Conservation (phyloP, 805 yeast genomes). For the Candida loeiensis region DNA sequence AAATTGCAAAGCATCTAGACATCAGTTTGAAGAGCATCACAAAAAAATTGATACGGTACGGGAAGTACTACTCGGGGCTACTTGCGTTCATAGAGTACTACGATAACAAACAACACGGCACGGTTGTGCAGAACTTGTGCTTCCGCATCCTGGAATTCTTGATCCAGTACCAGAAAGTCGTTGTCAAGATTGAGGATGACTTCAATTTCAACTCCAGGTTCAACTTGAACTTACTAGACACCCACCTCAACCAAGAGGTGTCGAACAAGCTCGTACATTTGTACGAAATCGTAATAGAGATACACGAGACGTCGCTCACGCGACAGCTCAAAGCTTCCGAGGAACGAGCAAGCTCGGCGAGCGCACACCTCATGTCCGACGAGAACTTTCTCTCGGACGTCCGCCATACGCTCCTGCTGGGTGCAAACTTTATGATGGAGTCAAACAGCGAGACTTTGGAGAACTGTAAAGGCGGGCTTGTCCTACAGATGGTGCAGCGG, state of each 20-base stretch:
- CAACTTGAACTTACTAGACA: slow-evolving; percentile 57
- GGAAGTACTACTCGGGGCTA: slow-evolving; percentile 61
- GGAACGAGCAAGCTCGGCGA: slow-evolving; percentile 18
- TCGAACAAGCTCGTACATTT: slow-evolving; percentile 46
- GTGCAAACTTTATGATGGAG: slow-evolving; percentile 42
- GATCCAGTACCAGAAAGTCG: slow-evolving; percentile 23
- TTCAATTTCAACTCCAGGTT: slow-evolving; percentile 48
- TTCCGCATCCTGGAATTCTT: slow-evolving; percentile 42
- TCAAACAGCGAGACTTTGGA: slow-evolving; percentile 49
- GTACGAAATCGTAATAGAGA: slow-evolving; percentile 51
- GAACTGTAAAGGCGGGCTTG: slow-evolving; percentile 74
- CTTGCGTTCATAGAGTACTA: slow-evolving; percentile 58
- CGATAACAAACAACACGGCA: slow-evolving; percentile 56
- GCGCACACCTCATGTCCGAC: background rate
- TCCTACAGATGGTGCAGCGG: slow-evolving; percentile 58
- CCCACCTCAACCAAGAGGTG: slow-evolving; percentile 24
- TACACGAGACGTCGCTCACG: slow-evolving; percentile 47
- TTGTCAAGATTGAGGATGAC: slow-evolving; percentile 50
- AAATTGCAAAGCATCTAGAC: slow-evolving; percentile 69
- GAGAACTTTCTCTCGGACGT: slow-evolving; percentile 35
- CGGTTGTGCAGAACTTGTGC: slow-evolving; percentile 71
- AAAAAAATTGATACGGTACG: slow-evolving; percentile 55
- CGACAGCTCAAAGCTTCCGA: slow-evolving; percentile 21
- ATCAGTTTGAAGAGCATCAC: slow-evolving; percentile 69
- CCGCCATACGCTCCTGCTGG: slow-evolving; percentile 37